Conservation (phyloP, 1,284 basidiomycete genomes). For the Trametes hirsuta region DNA sequence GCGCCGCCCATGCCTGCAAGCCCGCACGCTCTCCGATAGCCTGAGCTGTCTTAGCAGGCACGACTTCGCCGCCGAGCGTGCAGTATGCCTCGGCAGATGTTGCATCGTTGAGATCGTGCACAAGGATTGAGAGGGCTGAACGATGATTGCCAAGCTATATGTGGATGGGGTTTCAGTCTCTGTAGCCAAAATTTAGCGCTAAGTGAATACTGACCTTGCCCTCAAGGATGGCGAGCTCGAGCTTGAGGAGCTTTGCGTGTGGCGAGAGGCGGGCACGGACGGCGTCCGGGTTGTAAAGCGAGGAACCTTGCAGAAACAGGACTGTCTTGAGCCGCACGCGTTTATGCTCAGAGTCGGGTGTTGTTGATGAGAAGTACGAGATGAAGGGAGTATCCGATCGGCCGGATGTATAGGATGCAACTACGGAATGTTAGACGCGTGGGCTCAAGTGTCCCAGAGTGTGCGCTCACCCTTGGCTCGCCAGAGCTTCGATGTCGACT, state of each 20-base stretch:
- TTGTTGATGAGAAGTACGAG: constrained; percentile 66
- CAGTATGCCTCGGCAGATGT: constrained; percentile 84
- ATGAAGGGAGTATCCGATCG: constrained; percentile 61
- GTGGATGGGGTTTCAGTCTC: not conserved
- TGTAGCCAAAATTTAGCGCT: too few relatives aligned
- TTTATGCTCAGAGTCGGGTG: constrained; percentile 77
- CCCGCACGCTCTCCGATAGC: constrained; percentile 53
- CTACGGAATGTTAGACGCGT: constrained; percentile 29
- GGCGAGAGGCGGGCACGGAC: constrained; percentile 53
- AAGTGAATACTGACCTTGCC: constrained; percentile 63
- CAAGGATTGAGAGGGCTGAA: constrained; percentile 68
- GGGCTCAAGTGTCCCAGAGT: not conserved
- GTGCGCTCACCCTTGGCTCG: constrained; percentile 61
- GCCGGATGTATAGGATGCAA: constrained; percentile 56
- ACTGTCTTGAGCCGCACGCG: constrained; percentile 73
- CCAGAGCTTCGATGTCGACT: constrained; percentile 64
- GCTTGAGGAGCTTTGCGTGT: constrained; percentile 55
- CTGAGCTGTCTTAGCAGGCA: constrained; percentile 63
- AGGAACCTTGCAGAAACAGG: constrained; percentile 78
- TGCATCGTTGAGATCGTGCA: constrained; percentile 72
- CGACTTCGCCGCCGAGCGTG: constrained; percentile 70
- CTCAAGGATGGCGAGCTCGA: constrained; percentile 81
- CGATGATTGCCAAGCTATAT: constrained; percentile 65
- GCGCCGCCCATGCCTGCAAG: constrained; percentile 57
- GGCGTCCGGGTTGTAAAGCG: constrained; percentile 59